A percentile compares a stretch with the other conserved stretches of the same genome.
phyloP scores from a whole-genome alignment of 441 rosid species.

The Croton setiger region DNA sequence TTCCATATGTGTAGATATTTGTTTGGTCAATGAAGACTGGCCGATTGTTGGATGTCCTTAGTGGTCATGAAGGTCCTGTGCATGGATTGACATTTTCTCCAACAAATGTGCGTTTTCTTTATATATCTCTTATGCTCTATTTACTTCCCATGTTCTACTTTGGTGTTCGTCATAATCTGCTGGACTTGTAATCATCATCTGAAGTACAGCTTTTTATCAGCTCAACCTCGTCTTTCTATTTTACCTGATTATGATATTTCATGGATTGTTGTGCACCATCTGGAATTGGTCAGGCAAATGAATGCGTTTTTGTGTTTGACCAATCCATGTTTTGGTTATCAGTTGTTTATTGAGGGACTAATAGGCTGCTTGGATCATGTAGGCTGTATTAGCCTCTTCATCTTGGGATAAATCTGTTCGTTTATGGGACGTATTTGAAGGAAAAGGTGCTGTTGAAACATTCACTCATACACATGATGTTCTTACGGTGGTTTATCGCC shows the following conservation, averaged over 20 bases:
- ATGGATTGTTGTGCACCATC: background rate
- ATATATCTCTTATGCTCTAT: slow-evolving; percentile 2
- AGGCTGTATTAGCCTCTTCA: slow-evolving; percentile 94
- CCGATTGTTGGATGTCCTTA: slow-evolving; percentile 82
- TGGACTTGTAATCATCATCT: slow-evolving; percentile 7
- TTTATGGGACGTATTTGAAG: slow-evolving; percentile 93
- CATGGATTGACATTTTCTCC: slow-evolving; percentile 94
- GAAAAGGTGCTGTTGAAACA: slow-evolving; percentile 85
- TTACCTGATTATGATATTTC: background rate
- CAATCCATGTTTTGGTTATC: background rate
- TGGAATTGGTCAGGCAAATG: background rate
- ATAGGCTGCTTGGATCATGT: slow-evolving; percentile 16
- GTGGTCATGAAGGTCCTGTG: slow-evolving; percentile 99
- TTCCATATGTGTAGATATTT: slow-evolving; percentile 54
- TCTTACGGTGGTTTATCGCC: slow-evolving; percentile 83
- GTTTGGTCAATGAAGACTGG: slow-evolving; percentile 99
- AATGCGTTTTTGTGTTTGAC: background rate
- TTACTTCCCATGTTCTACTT: background rate
- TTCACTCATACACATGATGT: slow-evolving; percentile 93
- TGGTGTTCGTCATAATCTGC: background rate
- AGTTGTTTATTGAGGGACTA: slow-evolving; percentile 11
- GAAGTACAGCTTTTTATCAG: background rate
- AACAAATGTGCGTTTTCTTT: slow-evolving; percentile 52
- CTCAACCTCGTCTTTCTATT: background rate
- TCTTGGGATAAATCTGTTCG: slow-evolving; percentile 96